Base-by-base conservation (phyloP, 257 asterid species). In the Primulina tabacum region DNA sequence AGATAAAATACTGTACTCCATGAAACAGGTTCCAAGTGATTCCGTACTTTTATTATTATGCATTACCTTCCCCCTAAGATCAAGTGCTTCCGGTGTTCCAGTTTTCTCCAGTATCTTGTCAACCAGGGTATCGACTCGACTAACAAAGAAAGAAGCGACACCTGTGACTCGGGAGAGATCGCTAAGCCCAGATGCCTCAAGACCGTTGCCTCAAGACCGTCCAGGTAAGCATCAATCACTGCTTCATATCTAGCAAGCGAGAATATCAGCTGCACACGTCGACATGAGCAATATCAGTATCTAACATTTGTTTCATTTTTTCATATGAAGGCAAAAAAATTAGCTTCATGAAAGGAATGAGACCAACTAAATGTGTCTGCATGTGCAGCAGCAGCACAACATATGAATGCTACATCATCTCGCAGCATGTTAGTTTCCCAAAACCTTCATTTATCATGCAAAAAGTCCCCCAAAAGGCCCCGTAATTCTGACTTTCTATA, bases 171-270 rank as follows among this genome's bases (percentile, higher is more conserved):
- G 84, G 37, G 99, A 94, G 68, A 94, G 96, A 73, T 94, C 97
- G 59, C 85, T 81, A 63, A 91, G 97, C 70, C 97, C 98, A 43
- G 98, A 94, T 2, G 97, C 97, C 80, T 91, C 99, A 53, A 94
- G 99, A 75, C 99, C 99, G 76, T 91, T 2, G 97, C 97, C 80
- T 91, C 99, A 53, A 94, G 99, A 75, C 99, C 99, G 76, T 91
- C 97, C 60, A 94, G 86, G 96, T 91, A 94, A 77, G 99, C 98
- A 85, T 94, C 98, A 61, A 94, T 91, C 7, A 91, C 99, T 59
- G 95, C 96, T 83, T 94, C 99, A 66, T 94, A 94, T 89, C 99
- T 88, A 30, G 90, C 87, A 60, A 94, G 80, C 64, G 99, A 94
- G 89, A 91, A 94, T 69, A 91, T 93, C 53, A 93, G 99, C 98